phyloP scores from a whole-genome alignment of 352 stramenopile genomes.

The Globisporangium paroecandrum region DNA sequence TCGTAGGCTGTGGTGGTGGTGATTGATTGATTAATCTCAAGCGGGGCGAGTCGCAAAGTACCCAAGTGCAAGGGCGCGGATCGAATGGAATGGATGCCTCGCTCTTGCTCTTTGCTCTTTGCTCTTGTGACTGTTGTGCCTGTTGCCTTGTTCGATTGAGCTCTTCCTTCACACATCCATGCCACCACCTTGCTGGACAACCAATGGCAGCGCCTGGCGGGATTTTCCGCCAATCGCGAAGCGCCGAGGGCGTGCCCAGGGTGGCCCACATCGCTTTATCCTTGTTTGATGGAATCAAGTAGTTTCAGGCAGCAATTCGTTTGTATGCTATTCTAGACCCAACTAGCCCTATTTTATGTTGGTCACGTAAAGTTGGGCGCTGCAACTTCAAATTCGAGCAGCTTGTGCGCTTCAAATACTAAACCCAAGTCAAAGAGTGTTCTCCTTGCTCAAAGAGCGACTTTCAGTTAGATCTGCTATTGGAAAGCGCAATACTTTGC shows the following conservation, averaged over 20 bases:
- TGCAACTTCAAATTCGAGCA: neutral
- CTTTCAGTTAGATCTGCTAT: neutral
- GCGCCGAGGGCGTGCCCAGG: neutral
- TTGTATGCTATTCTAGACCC: neutral
- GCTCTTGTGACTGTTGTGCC: neutral
- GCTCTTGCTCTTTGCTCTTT: neutral
- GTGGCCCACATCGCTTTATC: conserved; percentile 1
- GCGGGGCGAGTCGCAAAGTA: conserved; percentile 5
- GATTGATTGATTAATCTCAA: neutral
- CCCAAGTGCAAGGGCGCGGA: neutral
- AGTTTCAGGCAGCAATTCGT: neutral
- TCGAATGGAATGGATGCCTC: conserved; percentile 4
- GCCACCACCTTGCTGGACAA: conserved; percentile 5
- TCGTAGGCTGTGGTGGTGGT: conserved; percentile 3
- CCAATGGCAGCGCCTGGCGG: conserved; percentile 20
- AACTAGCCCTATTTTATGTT: neutral
- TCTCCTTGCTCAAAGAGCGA: neutral
- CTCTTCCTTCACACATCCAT: conserved; percentile 11
- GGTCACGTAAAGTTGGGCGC: neutral
- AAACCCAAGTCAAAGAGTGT: neutral
- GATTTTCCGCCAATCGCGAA: conserved; percentile 25
- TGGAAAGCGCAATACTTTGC: neutral
- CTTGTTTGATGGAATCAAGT: neutral
- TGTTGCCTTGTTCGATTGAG: conserved; percentile 9
- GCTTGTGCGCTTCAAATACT: neutral